These are phyloP conservation scores for Linaria vulgaris DNA, from an alignment of 257 asterid genomes.

Conservation along the genomic window DNA sequence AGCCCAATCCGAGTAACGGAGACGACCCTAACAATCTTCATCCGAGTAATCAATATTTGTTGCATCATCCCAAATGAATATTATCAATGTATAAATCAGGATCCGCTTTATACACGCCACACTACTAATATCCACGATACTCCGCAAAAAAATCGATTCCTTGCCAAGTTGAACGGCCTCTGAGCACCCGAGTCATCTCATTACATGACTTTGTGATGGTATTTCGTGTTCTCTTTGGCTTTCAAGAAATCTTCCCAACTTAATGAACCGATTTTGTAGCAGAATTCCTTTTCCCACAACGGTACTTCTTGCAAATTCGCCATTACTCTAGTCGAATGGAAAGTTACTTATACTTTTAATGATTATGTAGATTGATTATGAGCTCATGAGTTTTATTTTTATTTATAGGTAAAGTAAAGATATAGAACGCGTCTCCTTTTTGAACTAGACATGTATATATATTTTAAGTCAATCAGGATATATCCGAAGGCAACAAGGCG, in stretches of 20 bases:
- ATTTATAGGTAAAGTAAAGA: too few species aligned
- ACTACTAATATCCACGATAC: not conserved
- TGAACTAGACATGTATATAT: too few species aligned
- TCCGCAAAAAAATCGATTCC: not conserved
- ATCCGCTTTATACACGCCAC: not conserved
- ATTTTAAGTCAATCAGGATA: too few species aligned
- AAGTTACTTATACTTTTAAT: too few species aligned
- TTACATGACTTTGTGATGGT: not conserved
- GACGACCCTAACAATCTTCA: too few species aligned
- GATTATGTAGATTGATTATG: too few species aligned
- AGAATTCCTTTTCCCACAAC: conserved; percentile 30
- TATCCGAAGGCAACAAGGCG: too few species aligned
- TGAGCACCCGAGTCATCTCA: conserved; percentile 23
- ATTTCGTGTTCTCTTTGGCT: not conserved
- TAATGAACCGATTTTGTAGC: conserved; percentile 7
- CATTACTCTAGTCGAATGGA: too few species aligned
- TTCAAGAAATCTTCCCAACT: conserved; percentile 6
- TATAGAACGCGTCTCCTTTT: too few species aligned
- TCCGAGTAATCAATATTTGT: too few species aligned
- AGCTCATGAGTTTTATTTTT: too few species aligned
- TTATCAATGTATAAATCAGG: conserved; percentile 18
- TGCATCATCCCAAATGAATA: conserved; percentile 13
- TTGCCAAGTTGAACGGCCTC: conserved; percentile 15
- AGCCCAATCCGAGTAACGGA: too few species aligned
- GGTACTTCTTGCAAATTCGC: not conserved